Evolutionary conservation across 2,329 filamentous ascomycete species (phyloP).

Genomic region (Cladosporium sp.): DNA sequence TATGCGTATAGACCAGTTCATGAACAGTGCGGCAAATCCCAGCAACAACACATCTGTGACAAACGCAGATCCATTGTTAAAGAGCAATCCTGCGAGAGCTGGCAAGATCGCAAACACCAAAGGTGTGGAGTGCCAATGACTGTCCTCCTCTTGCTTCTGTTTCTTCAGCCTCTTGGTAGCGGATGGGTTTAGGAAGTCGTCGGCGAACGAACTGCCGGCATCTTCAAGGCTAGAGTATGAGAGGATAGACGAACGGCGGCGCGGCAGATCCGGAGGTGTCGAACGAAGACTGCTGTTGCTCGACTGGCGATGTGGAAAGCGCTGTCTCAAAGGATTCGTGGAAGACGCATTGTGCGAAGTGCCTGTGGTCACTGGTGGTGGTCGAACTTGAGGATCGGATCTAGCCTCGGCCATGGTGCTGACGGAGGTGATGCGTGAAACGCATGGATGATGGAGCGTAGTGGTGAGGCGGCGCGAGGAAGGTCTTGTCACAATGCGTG

Average conservation of each 20-base stretch:
- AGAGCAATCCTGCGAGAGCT: slow-evolving; percentile 77
- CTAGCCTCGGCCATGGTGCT: slow-evolving; percentile 9
- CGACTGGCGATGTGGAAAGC: slow-evolving; percentile 17
- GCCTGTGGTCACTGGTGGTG: slow-evolving; percentile 3
- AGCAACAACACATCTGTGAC: slow-evolving; percentile 82
- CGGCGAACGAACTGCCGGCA: slow-evolving; percentile 62
- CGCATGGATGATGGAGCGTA: neutral
- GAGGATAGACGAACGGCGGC: slow-evolving; percentile 70
- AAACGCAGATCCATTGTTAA: slow-evolving; percentile 76
- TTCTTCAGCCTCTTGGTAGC: slow-evolving; percentile 23
- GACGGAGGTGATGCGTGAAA: neutral
- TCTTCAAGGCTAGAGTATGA: slow-evolving; percentile 71
- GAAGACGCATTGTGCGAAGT: slow-evolving; percentile 3
- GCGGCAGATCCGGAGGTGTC: slow-evolving; percentile 30
- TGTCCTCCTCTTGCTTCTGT: slow-evolving; percentile 50
- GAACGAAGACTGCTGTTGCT: slow-evolving; percentile 16
- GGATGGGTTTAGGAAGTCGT: slow-evolving; percentile 60
- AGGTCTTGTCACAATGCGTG: neutral
- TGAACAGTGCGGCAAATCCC: slow-evolving; percentile 73
- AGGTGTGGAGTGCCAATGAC: slow-evolving; percentile 74
- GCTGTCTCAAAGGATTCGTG: slow-evolving; percentile 14
- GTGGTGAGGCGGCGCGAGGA: too few species aligned
- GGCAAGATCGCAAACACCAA: slow-evolving; percentile 80
- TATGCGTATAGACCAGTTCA: slow-evolving; percentile 87
- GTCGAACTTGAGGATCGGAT: slow-evolving; percentile 4